A percentile compares a stretch with the other conserved stretches of the same genome.
Conservation (phyloP, 371 early-diverging fungal species). For the Mortierella sp. region DNA sequence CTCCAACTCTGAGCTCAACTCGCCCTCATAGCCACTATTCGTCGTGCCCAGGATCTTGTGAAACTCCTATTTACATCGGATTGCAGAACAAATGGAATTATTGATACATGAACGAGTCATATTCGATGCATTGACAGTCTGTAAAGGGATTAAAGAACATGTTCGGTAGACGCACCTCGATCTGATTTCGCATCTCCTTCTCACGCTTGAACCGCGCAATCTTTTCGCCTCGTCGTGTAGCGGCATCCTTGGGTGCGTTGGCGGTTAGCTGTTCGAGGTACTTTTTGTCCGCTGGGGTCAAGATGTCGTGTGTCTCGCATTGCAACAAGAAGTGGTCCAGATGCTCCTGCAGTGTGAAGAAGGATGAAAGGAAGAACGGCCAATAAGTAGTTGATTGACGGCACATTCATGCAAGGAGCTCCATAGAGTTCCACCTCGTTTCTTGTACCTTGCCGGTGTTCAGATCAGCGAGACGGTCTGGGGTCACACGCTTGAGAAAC, state of each 20-base stretch:
- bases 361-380: neutral
- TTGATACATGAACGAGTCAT: neutral
- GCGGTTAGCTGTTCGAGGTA: constrained; percentile 56
- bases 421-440: neutral
- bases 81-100: too few relatives aligned
- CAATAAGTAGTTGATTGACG: neutral
- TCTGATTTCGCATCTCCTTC: constrained; percentile 70
- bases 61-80: constrained; percentile 29
- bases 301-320: constrained; percentile 76
- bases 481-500: constrained; percentile 65
- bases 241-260: constrained; percentile 44
- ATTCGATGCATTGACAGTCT: neutral
- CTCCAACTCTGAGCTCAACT: constrained; percentile 66
- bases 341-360: constrained; percentile 47
- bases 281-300: constrained; percentile 65
- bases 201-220: constrained; percentile 85
- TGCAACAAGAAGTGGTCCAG: constrained; percentile 66
- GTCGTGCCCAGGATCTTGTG: constrained; percentile 54
- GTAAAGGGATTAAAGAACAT: neutral
- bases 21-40: constrained; percentile 55
- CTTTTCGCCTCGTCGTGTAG: constrained; percentile 76
- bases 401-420: neutral
- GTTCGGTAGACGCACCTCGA: constrained; percentile 55
- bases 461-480: constrained; percentile 64
- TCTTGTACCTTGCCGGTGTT: constrained; percentile 64